These are phyloP conservation scores for Termitomyces sp. DNA, from an alignment of 1,284 basidiomycete species.

Conservation along the genomic window DNA sequence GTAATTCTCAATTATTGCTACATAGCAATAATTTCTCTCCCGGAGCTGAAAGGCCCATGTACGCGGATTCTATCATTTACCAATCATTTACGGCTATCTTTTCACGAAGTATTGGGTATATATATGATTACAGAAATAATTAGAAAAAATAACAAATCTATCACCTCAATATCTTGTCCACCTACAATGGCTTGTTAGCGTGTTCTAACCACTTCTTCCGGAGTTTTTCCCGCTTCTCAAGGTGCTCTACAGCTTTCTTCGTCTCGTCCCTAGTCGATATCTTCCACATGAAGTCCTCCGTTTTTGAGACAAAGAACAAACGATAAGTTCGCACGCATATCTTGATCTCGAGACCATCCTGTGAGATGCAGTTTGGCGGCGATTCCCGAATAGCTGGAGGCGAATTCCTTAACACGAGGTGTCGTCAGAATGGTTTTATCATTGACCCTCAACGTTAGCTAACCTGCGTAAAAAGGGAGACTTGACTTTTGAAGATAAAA, in stretches of 20 bases:
- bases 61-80: no score
- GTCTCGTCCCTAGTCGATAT: slow-evolving; percentile 32
- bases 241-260: slow-evolving; percentile 21
- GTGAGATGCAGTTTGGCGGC: slow-evolving; percentile 43
- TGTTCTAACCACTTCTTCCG: slow-evolving; percentile 23
- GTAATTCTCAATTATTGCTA: no score
- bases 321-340: slow-evolving; percentile 83
- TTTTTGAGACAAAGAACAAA: slow-evolving; percentile 75
- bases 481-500: slow-evolving; percentile 47
- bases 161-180: not conserved
- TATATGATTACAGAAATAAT: no score
- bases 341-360: slow-evolving; percentile 71
- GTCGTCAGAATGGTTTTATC: not conserved
- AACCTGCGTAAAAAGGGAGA: slow-evolving; percentile 76
- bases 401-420: slow-evolving; percentile 35
- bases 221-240: slow-evolving; percentile 24
- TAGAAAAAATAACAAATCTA: not conserved
- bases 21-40: no score
- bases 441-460: slow-evolving; percentile 14
- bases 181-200: slow-evolving; percentile 9
- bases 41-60: no score
- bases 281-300: slow-evolving; percentile 64
- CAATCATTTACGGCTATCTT: no score
- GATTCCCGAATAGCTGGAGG: slow-evolving; percentile 29
- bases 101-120: no score